Base-by-base conservation (phyloP, 2,329 filamentous ascomycete genomes). In the Stachybotrys elegans region DNA sequence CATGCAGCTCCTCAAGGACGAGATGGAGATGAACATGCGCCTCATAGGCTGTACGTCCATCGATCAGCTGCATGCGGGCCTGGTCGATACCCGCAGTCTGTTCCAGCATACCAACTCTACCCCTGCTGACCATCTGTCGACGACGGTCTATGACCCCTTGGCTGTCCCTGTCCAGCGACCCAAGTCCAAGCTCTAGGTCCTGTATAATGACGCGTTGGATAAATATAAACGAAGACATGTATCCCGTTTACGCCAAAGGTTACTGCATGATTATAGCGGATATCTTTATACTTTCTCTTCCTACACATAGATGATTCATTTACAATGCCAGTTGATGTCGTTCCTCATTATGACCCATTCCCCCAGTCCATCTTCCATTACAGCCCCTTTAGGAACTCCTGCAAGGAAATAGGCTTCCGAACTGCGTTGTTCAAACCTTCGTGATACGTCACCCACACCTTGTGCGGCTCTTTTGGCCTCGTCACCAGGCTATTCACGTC, bases 1-100 rank as follows among this genome's bases (percentile, higher is more conserved):
- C 23, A 95, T 97, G 86, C 86, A 90, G 66, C 71, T 95, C 46
- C 76, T 95, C 54, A 90, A 88, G 70, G 93, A 97, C 59, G 93
- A 98, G 76, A 88, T 98, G 80, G 90, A 94, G 71, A 97, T 97
- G 92, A 93, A 92, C 60, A 97, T 98, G 93, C 81, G 93, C 6
- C 71, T 98, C 50, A 89, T 98, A 54, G 93, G 93, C 9, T 87
- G 83, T 47, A 79, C 76, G 17, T 83, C 69, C 48, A 66, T 98
- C 23, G 81, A 82, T 27, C 83, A 98, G 54, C 69, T 98, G 49
- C 88, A 86, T 49, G 85, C 91, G 0, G 83, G 81, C 21, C 69
- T 98, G 64, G 65, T 98, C 17, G 93, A 98, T 61, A 79, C 81
- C 0, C 73, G 86, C 48, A 88, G 84, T 3, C 61, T 96, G 53